A percentile compares a stretch with the other conserved stretches of the same genome.
These are phyloP conservation scores for Tephrocybe sp. DNA, from an alignment of 768 basidiomycete genomes.

Conservation along the genomic window DNA sequence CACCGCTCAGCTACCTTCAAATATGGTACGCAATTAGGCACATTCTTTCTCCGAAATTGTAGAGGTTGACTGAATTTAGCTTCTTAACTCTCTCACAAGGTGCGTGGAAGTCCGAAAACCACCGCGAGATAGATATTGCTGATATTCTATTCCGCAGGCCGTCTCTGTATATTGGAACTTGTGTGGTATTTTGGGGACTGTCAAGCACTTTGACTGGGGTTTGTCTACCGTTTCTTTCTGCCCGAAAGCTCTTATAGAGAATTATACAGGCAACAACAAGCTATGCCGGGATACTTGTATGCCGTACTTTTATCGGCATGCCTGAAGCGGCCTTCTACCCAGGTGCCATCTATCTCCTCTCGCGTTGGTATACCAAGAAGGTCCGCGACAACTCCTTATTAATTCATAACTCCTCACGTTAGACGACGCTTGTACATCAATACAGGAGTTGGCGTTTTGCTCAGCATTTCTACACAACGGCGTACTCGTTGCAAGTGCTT, in stretches of 20 bases:
- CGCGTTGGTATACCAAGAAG: slow-evolving; percentile 61
- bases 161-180: slow-evolving; percentile 58
- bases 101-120: slow-evolving; percentile 16
- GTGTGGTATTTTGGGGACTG: slow-evolving; percentile 62
- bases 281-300: slow-evolving; percentile 52
- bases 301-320: slow-evolving; percentile 63
- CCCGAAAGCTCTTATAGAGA: background rate
- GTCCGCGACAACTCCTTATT: slow-evolving; percentile 29
- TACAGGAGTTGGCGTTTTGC: slow-evolving; percentile 62
- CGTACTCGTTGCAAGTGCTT: slow-evolving; percentile 62
- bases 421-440: background rate
- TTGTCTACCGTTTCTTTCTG: slow-evolving; percentile 11
- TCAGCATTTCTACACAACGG: slow-evolving; percentile 61
- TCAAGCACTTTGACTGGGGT: slow-evolving; percentile 66
- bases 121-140: background rate
- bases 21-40: slow-evolving; percentile 44
- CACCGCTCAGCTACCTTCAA: slow-evolving; percentile 65
- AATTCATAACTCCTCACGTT: background rate
- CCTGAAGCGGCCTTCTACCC: slow-evolving; percentile 72
- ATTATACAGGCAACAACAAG: slow-evolving; percentile 46
- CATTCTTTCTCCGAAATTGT: background rate
- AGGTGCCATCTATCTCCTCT: slow-evolving; percentile 46
- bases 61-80: slow-evolving; percentile 26
- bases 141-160: slow-evolving; percentile 37
- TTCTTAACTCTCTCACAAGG: slow-evolving; percentile 57